Evolutionary conservation across 306 rosid genomes (phyloP).

Genomic region (Adenanthera pavonina): DNA sequence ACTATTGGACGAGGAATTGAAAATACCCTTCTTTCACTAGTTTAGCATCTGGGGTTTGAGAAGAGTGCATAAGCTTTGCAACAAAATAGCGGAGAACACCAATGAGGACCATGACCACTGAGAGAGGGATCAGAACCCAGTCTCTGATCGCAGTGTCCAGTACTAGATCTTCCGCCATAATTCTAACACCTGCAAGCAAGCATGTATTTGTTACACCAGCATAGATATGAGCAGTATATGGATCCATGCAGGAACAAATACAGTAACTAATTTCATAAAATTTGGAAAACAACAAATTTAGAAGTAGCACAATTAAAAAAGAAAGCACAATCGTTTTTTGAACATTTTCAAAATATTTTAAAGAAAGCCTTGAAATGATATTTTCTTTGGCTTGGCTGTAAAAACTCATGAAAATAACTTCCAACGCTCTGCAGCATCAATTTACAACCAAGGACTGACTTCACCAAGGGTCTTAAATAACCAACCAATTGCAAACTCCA

Average conservation of each 20-base stretch:
- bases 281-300: no score
- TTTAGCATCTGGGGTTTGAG: constrained; percentile 87
- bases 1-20: neutral
- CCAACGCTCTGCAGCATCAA: neutral
- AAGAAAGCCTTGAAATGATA: neutral
- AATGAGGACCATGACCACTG: constrained; percentile 97
- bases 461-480: constrained; percentile 12
- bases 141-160: constrained; percentile 98
- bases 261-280: no score
- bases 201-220: neutral
- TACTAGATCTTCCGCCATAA: constrained; percentile 97
- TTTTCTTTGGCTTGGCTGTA: neutral
- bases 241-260: no score
- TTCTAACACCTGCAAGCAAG: constrained; percentile 28
- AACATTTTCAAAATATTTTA: neutral
- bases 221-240: no score
- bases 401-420: neutral
- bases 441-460: constrained; percentile 3
- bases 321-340: no score
- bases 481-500: neutral
- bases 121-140: constrained; percentile 97
- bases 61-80: constrained; percentile 90
- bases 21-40: constrained; percentile 88
- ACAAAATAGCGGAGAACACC: constrained; percentile 96
- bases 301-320: no score